Conservation (phyloP, 169 alveolate genomes). For the Plasmodium fragile region DNA sequence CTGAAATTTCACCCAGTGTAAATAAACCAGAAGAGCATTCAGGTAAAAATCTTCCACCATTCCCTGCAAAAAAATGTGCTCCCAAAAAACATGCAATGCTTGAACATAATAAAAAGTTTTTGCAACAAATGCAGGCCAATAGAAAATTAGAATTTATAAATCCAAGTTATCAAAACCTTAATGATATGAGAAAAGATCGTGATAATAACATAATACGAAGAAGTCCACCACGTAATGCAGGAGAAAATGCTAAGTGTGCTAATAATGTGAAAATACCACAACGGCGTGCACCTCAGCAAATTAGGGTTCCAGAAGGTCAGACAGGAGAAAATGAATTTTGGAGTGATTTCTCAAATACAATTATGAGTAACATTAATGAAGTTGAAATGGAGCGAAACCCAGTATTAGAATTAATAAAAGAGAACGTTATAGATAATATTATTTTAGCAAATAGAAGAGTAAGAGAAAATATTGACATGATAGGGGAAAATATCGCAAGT, state of each 20-base stretch:
- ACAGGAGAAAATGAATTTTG: neutral
- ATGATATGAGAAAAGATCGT: neutral
- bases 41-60: neutral
- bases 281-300: neutral
- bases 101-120: neutral
- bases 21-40: neutral
- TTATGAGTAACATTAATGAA: slow-evolving; percentile 2
- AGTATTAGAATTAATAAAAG: slow-evolving; percentile 23
- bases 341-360: neutral
- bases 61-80: neutral
- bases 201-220: neutral
- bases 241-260: neutral
- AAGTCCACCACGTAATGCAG: neutral
- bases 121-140: neutral
- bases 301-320: neutral
- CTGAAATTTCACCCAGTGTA: neutral
- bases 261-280: neutral
- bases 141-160: neutral
- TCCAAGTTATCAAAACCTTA: neutral
- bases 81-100: neutral
- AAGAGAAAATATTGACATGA: neutral
- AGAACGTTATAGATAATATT: slow-evolving; percentile 14
- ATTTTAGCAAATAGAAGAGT: neutral
- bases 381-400: slow-evolving; percentile 17
- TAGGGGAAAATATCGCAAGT: slow-evolving; percentile 13